phyloP scores from a whole-genome alignment of 768 basidiomycete species.

The Leccinum variicolor region DNA sequence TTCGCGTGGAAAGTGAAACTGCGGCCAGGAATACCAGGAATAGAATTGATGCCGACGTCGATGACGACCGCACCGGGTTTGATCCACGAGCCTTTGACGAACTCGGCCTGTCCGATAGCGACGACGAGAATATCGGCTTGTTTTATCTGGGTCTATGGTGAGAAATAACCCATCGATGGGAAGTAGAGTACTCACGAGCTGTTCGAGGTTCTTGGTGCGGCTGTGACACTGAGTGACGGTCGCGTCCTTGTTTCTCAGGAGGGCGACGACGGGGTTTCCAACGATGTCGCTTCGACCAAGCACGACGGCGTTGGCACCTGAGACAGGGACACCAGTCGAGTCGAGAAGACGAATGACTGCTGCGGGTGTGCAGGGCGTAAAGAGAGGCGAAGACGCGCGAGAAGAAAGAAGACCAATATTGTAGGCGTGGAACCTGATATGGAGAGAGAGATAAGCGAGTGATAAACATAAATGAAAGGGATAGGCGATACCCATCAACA shows the following conservation, averaged over 20 bases:
- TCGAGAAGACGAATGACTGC: slow-evolving; percentile 91
- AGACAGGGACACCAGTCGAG: slow-evolving; percentile 71
- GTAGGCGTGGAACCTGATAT: slow-evolving; percentile 88
- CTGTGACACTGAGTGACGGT: slow-evolving; percentile 99
- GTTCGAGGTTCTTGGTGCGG: slow-evolving; percentile 75
- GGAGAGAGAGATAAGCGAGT: slow-evolving; percentile 5
- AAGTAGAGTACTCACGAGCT: slow-evolving; percentile 53
- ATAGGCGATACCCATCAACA: slow-evolving; percentile 77
- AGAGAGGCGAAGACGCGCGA: slow-evolving; percentile 83
- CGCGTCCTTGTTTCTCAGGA: slow-evolving; percentile 87
- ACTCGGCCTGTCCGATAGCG: slow-evolving; percentile 92
- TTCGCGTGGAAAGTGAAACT: neutral
- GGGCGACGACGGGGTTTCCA: slow-evolving; percentile 89
- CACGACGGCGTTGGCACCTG: slow-evolving; percentile 84
- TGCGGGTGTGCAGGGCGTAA: slow-evolving; percentile 92
- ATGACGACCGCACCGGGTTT: slow-evolving; percentile 95
- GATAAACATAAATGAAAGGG: neutral
- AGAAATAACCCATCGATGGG: slow-evolving; percentile 8
- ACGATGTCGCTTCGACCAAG: slow-evolving; percentile 98
- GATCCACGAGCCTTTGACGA: slow-evolving; percentile 90
- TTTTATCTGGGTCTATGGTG: slow-evolving; percentile 52
- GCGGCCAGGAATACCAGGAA: slow-evolving; percentile 58
- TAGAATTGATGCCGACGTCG: slow-evolving; percentile 97
- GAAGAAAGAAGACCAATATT: slow-evolving; percentile 96
- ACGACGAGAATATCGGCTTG: slow-evolving; percentile 91